Percentiles rank a stretch among this genome's conserved stretches.
phyloP scores from a whole-genome alignment of 176 grass and related monocot genomes.

The Oropetium thomaeum region DNA sequence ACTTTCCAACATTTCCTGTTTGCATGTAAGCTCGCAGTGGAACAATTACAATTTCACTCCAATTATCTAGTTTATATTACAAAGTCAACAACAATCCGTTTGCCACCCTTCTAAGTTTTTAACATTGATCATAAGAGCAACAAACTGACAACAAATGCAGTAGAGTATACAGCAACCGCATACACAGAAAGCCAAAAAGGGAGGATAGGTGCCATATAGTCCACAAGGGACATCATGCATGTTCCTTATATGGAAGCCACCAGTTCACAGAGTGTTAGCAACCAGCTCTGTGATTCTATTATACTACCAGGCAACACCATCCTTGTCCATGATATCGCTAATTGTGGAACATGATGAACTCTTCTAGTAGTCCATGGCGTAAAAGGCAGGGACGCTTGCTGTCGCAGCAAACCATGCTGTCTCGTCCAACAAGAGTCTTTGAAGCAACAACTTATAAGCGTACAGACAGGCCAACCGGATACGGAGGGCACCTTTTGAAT shows the following conservation, averaged over 20 bases:
- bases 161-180: background rate
- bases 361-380: background rate
- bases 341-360: background rate
- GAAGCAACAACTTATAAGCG: conserved; percentile 30
- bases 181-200: conserved; percentile 1
- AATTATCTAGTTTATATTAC: conserved; percentile 5
- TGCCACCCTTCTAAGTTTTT: background rate
- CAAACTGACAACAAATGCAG: conserved; percentile 9
- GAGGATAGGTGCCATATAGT: conserved; percentile 6
- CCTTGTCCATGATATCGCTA: background rate
- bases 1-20: background rate
- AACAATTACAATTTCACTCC: background rate
- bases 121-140: background rate
- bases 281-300: background rate
- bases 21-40: conserved; percentile 11
- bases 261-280: background rate
- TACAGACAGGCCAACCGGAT: background rate
- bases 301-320: background rate
- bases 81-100: background rate
- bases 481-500: background rate
- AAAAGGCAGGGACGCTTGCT: background rate
- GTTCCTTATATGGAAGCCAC: background rate
- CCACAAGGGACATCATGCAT: background rate
- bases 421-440: background rate
- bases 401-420: background rate